Evolutionary conservation across 768 basidiomycete species (phyloP).

Genomic region (Candolleomyces eurysporus): DNA sequence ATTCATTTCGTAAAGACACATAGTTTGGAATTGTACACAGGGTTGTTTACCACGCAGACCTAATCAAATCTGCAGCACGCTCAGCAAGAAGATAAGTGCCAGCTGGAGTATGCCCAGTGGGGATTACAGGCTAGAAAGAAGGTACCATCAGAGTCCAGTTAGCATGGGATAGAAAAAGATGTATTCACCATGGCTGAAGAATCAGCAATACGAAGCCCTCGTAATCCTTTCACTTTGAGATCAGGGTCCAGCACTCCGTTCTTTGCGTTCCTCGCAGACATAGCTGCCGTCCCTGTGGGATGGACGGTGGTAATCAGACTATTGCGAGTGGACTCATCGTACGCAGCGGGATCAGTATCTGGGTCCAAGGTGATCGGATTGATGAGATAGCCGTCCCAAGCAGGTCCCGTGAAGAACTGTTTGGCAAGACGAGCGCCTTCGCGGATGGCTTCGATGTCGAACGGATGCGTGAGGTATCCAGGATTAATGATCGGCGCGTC

Average conservation of each 20-base stretch:
- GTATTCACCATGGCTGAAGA: neutral
- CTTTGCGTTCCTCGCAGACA: slow-evolving; percentile 2
- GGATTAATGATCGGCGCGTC: slow-evolving; percentile 21
- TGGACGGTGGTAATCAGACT: neutral
- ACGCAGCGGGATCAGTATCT: neutral
- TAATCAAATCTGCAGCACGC: slow-evolving; percentile 11
- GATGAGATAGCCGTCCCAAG: slow-evolving; percentile 1
- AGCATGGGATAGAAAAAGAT: neutral
- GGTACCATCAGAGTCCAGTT: neutral
- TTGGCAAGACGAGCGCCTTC: slow-evolving; percentile 12
- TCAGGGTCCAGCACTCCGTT: slow-evolving; percentile 5
- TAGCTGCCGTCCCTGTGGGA: neutral
- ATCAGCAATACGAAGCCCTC: slow-evolving; percentile 1
- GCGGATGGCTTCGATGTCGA: slow-evolving; percentile 8
- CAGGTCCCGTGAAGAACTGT: slow-evolving; percentile 8
- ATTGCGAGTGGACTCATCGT: neutral
- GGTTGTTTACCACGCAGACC: neutral
- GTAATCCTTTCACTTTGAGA: slow-evolving; percentile 1
- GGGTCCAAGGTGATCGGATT: neutral
- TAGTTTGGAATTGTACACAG: too few species aligned
- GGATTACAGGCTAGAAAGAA: slow-evolving; percentile 4
- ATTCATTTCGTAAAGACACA: too few species aligned
- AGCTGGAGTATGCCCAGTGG: slow-evolving; percentile 5
- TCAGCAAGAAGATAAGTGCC: slow-evolving; percentile 9
- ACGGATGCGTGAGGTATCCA: slow-evolving; percentile 6